Conservation (phyloP, 495 filamentous ascomycete species). For the Penicillium herquei region DNA sequence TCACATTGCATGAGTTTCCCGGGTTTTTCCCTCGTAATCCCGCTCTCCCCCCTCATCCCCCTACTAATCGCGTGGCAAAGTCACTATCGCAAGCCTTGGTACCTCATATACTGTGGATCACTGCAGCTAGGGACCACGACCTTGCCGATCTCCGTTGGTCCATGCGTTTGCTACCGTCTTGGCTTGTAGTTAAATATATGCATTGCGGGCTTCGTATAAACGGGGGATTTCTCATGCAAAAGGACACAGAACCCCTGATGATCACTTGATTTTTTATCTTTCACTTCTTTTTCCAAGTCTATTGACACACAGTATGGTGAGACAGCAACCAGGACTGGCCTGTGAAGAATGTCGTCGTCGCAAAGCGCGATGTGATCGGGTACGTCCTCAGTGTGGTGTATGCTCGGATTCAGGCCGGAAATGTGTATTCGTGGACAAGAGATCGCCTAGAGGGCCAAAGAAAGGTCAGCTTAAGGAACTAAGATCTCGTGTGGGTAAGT, state of each 20-base stretch:
- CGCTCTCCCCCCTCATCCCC: background rate
- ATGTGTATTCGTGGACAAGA: conserved; percentile 11
- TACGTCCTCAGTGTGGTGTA: conserved; percentile 13
- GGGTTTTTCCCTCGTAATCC: too few species aligned
- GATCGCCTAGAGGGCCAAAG: conserved; percentile 15
- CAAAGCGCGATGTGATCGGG: conserved; percentile 18
- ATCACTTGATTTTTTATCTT: background rate
- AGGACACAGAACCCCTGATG: background rate
- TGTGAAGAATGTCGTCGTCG: conserved; percentile 21
- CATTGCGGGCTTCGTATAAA: too few species aligned
- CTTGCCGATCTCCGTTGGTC: background rate
- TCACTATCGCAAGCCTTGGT: background rate
- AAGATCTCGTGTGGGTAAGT: conserved; percentile 16
- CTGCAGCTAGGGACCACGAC: background rate
- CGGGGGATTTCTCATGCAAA: background rate
- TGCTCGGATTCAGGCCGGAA: conserved; percentile 13
- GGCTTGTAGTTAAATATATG: background rate
- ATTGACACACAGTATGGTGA: background rate
- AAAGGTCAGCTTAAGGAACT: conserved; percentile 17
- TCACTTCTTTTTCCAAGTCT: background rate
- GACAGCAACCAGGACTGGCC: conserved; percentile 14
- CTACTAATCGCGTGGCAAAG: background rate
- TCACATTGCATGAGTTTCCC: too few species aligned
- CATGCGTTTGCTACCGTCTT: background rate
- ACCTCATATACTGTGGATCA: background rate